Conservation (phyloP, 768 basidiomycete genomes). For the Termitomyces sp. region DNA sequence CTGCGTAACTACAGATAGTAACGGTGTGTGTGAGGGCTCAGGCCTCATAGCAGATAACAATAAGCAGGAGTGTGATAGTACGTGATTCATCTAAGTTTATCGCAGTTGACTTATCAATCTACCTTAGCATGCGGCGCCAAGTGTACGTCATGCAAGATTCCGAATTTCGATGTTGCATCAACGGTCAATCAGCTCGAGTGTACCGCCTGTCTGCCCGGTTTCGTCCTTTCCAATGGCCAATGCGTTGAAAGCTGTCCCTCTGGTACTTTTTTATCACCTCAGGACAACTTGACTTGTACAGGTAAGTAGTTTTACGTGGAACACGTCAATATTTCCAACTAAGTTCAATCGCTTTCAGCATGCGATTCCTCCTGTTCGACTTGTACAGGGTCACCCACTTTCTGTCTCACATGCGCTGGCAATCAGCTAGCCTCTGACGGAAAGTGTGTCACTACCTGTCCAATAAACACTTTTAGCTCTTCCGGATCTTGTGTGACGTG, state of each 20-base stretch:
- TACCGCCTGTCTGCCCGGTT: slow-evolving; percentile 73
- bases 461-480: slow-evolving; percentile 62
- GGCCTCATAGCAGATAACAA: slow-evolving; percentile 72
- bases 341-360: slow-evolving; percentile 25
- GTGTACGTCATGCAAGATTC: slow-evolving; percentile 71
- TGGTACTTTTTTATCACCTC: slow-evolving; percentile 66
- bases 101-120: slow-evolving; percentile 1
- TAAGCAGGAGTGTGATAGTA: slow-evolving; percentile 82
- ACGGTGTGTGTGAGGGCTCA: slow-evolving; percentile 71
- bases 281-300: slow-evolving; percentile 71
- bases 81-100: slow-evolving; percentile 21
- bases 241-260: slow-evolving; percentile 69
- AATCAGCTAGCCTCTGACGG: slow-evolving; percentile 65
- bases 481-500: slow-evolving; percentile 66
- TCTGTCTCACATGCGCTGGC: slow-evolving; percentile 69
- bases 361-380: slow-evolving; percentile 69
- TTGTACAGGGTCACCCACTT: slow-evolving; percentile 60
- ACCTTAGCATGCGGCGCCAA: slow-evolving; percentile 71
- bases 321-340: slow-evolving; percentile 1
- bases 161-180: slow-evolving; percentile 61
- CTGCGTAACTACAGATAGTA: slow-evolving; percentile 59
- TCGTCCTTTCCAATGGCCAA: slow-evolving; percentile 61
- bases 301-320: slow-evolving; percentile 21
- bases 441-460: slow-evolving; percentile 71
- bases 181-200: slow-evolving; percentile 64